Evolutionary conservation across 768 basidiomycete genomes (phyloP).

Genomic region (Mrakia hoshinonis): DNA sequence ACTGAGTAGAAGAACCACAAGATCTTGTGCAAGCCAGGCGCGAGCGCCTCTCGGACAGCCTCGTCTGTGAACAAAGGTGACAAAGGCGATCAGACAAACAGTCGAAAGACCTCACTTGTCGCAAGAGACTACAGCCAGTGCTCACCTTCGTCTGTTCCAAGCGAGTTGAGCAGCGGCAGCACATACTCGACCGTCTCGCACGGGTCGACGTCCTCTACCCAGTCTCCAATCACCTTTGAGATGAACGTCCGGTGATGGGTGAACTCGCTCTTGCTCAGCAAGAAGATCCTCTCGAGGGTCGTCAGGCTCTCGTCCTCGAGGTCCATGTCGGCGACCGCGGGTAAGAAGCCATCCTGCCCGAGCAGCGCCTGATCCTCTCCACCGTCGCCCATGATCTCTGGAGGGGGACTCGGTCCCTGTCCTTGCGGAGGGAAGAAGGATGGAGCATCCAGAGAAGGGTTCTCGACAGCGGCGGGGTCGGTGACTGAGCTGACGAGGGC

Average conservation of each 20-base stretch:
- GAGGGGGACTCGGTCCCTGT: neutral
- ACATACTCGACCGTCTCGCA: constrained; percentile 89
- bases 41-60: constrained; percentile 75
- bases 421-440: constrained; percentile 24
- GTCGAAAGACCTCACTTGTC: neutral
- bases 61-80: constrained; percentile 57
- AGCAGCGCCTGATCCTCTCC: neutral
- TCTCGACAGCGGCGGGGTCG: neutral
- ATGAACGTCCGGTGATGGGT: constrained; percentile 68
- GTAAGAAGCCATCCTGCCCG: constrained; percentile 10
- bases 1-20: constrained; percentile 83
- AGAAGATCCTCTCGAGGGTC: constrained; percentile 83
- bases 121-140: too few relatives aligned
- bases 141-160: constrained; percentile 79
- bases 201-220: constrained; percentile 65
- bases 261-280: constrained; percentile 71
- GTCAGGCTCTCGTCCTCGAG: constrained; percentile 73
- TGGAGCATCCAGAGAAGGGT: neutral
- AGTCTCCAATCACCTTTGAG: constrained; percentile 67
- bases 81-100: constrained; percentile 12
- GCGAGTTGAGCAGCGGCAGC: constrained; percentile 71
- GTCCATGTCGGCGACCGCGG: constrained; percentile 37
- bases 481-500: neutral
- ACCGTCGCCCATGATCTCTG: neutral
- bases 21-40: constrained; percentile 65